phyloP scores from a whole-genome alignment of 768 basidiomycete genomes.

The Vararia minispora region DNA sequence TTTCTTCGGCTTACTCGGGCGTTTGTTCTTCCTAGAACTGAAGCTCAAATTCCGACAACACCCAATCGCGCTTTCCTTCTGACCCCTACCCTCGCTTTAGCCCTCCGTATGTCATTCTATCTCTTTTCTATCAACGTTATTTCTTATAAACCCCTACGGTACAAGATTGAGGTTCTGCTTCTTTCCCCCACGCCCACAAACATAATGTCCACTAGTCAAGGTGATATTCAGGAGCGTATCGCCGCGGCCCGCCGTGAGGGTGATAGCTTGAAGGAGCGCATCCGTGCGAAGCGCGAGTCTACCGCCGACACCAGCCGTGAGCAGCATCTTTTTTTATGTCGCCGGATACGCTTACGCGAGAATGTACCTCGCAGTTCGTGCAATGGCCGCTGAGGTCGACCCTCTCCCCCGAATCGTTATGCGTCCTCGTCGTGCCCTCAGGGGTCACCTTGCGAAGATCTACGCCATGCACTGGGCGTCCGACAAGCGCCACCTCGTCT shows the following conservation, averaged over 20 bases:
- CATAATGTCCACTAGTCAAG: conserved; percentile 68
- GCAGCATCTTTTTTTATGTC: conserved; percentile 18
- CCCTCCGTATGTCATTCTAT: neutral
- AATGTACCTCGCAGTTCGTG: conserved; percentile 55
- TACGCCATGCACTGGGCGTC: conserved; percentile 99
- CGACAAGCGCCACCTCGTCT: conserved; percentile 94
- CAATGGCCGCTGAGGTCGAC: conserved; percentile 97
- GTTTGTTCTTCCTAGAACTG: no score
- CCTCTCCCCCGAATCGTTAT: conserved; percentile 93
- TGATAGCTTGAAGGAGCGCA: conserved; percentile 97
- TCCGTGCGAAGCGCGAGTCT: conserved; percentile 90
- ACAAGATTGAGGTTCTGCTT: no score
- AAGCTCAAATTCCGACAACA: no score
- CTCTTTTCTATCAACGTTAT: neutral
- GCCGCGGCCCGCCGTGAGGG: conserved; percentile 95
- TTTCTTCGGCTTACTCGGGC: no score
- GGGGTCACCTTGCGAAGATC: conserved; percentile 98
- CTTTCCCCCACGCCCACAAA: conserved; percentile 2
- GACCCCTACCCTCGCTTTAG: no score
- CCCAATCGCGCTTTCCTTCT: no score
- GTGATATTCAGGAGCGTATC: conserved; percentile 86
- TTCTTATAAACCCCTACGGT: neutral
- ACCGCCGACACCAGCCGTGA: conserved; percentile 95
- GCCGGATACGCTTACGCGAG: conserved; percentile 8
- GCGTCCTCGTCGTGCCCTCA: conserved; percentile 89